Evolutionary conservation across 306 rosid genomes (phyloP), one percentile per base, ranked within the genome.

Genomic region (Vigna hirtella): DNA sequence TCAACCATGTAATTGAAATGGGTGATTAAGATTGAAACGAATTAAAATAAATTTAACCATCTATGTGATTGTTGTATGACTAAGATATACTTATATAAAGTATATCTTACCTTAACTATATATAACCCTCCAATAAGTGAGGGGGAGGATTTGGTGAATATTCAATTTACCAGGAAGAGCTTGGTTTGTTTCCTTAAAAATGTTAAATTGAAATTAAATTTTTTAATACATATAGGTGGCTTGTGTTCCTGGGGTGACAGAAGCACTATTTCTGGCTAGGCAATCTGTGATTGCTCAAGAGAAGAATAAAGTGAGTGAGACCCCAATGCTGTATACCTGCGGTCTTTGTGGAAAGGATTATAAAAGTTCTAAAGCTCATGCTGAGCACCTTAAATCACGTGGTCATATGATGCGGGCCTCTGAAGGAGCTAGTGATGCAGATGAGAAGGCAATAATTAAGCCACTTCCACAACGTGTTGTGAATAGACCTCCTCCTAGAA

Each of bases 161-260:
- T 63, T 2, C 11, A 1, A 13, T 26, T 59, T 3, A 43, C 45
- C 26, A 17, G 59, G 17, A 57, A 64, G 59, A 55, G 58, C 72
- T 74, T 58, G 66, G 55, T 71, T 74, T 56, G 20, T 34, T 43
- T 77, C 6, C 10, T 51, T 5, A 11, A 17, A 50, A 28, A 40
- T 58, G 12, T 32, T 18, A 28, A 43, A 6, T 40, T 36, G 15
- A 50, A 40, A 61, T 40, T 28, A 55, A 11, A 57, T 63, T 16
- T 32, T 36, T 36, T 70, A 56, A 75, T 36, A 24, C 26, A 55
- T 76, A 67, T 77, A 93, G 99, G 89, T 93, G 47, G 99, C 99
- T 50, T 96, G 97, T 34, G 99, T 96, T 80, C 99, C 98, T 30
- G 98, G 99, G 70, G 98, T 93, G 70, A 96, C 97, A 2, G 99